Evolutionary conservation across 768 basidiomycete genomes (phyloP).

Genomic region (Erythrobasidium yunnanense): DNA sequence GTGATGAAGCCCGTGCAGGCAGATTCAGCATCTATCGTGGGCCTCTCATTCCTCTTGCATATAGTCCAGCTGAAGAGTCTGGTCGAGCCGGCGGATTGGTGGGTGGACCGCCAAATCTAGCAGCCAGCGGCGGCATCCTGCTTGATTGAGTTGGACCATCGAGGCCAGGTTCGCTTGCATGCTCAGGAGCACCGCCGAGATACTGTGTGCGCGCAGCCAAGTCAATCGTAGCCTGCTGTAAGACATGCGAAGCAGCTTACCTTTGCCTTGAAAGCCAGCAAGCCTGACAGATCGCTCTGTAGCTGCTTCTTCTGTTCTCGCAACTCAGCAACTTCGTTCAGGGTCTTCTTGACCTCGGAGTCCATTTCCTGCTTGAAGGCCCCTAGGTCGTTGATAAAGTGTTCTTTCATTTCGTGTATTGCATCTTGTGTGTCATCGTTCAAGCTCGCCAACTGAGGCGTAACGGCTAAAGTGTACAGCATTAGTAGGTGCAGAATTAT

Average conservation of each 20-base stretch:
- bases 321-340: conserved; percentile 20
- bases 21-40: background rate
- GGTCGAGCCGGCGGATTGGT: background rate
- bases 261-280: conserved; percentile 28
- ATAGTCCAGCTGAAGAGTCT: background rate
- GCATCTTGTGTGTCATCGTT: conserved; percentile 4
- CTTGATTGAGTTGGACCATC: too few relatives aligned
- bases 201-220: too few relatives aligned
- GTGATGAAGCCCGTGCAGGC: too few relatives aligned
- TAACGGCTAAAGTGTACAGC: too few relatives aligned
- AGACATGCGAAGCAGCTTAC: too few relatives aligned
- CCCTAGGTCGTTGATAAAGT: background rate
- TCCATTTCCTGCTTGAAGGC: conserved; percentile 15
- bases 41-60: conserved; percentile 2
- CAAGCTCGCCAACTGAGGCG: conserved; percentile 5
- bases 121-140: too few relatives aligned
- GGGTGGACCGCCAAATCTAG: background rate
- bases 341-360: conserved; percentile 17
- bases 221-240: too few relatives aligned
- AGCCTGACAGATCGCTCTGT: conserved; percentile 20
- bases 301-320: conserved; percentile 28
- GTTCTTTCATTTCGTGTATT: conserved; percentile 11
- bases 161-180: too few relatives aligned
- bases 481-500: too few relatives aligned
- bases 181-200: background rate